Conservation (phyloP, 1,139 yeast species). For the Suhomyces ambrosiae region DNA sequence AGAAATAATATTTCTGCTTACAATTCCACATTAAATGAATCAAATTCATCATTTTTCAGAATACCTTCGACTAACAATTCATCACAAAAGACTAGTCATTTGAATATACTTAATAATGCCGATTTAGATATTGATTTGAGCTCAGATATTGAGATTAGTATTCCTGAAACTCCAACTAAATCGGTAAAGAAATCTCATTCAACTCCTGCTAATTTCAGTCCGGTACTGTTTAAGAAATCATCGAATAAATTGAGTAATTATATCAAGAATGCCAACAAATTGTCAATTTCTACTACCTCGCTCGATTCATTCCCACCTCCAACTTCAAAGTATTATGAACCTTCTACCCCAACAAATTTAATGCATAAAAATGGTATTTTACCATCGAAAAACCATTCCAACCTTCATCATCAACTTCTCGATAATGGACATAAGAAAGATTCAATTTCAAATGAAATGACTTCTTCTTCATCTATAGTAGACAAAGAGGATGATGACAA, state of each 20-base stretch:
- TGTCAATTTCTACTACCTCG: slow-evolving; percentile 12
- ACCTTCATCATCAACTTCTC: slow-evolving; percentile 19
- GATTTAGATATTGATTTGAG: slow-evolving; percentile 31
- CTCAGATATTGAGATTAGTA: slow-evolving; percentile 22
- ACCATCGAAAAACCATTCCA: slow-evolving; percentile 14
- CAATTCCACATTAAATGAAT: slow-evolving; percentile 29
- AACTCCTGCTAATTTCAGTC: slow-evolving; percentile 37
- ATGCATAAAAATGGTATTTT: slow-evolving; percentile 14
- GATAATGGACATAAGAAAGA: slow-evolving; percentile 5
- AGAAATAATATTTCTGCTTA: slow-evolving; percentile 32
- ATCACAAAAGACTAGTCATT: slow-evolving; percentile 14
- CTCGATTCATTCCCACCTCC: slow-evolving; percentile 10
- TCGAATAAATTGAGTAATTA: slow-evolving; percentile 11
- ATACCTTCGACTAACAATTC: slow-evolving; percentile 25
- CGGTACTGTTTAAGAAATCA: slow-evolving; percentile 22
- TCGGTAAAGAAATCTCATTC: slow-evolving; percentile 36
- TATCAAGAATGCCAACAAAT: slow-evolving; percentile 13
- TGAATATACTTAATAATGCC: slow-evolving; percentile 15
- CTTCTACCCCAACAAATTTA: slow-evolving; percentile 34
- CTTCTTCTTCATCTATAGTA: neutral
- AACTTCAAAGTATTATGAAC: slow-evolving; percentile 21
- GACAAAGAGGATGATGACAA: slow-evolving; percentile 13
- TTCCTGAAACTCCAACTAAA: slow-evolving; percentile 51
- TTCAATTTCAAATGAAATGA: slow-evolving; percentile 1
- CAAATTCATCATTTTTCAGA: slow-evolving; percentile 40